Base-by-base conservation (phyloP, 148 eudicot species). In the Tetragonia tetragonoides region DNA sequence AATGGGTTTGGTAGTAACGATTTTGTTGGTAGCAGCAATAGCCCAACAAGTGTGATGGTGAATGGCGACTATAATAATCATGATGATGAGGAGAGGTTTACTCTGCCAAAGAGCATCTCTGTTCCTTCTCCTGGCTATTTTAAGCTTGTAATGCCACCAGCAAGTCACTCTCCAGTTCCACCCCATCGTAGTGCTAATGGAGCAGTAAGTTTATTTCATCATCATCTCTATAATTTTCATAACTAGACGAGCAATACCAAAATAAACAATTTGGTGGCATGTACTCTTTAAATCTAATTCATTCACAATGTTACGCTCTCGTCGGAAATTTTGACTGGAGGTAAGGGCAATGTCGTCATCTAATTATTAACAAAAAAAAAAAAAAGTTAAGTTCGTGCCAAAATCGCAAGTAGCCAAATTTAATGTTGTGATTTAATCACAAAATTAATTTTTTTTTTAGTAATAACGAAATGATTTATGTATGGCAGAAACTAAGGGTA, bases 31-130 rank as follows among this genome's bases (percentile, higher is more conserved):
- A 77, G n/a, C n/a, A n/a, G n/a, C 37, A 77, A 68, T 41, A 90
- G 91, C 73, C 86, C 86, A 2, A 89, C 82, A 3, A 87, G 89
- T 73, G 86, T 80, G 46, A 80, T 86, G 42, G 83, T 71, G 18
- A 60, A 76, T 51, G 57, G 51, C 21, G 71, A 54, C 7, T 61
- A 77, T 11, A n/a, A n/a, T n/a, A 67, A 77, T 21, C 15, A 51
- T 7, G 57, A 74, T 3, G 77, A 74, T 0, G 39, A 80, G 60
- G 64, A 75, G 77, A 56, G 81, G 57, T 28, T 64, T 23, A 11
- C 83, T 83, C 56, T 86, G 75, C 92, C 92, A 1, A 91, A 85
- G 83, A 87, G 92, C 79, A 89, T 89, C 40, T 89, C 95, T 1
- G 88, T 91, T 57, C 87, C 89, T 18, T 89, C 95, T 42, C 85